Evolutionary conservation across 176 grass and related monocot species (phyloP).

Genomic region (Carex kokanica): DNA sequence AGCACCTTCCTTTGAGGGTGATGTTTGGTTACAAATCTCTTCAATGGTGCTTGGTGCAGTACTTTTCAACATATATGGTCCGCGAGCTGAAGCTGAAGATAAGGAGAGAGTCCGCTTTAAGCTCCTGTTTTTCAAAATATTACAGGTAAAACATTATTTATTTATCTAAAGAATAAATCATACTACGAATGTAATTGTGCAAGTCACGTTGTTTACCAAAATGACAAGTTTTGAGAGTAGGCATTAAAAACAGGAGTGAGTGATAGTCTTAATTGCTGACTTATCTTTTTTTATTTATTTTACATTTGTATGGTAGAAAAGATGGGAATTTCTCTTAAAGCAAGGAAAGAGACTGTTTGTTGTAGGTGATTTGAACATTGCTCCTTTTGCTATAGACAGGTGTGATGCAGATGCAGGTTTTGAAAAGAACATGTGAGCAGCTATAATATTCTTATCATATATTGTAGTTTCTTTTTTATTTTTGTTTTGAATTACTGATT

Average conservation of each 20-base stretch:
- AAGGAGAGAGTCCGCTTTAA: conserved; percentile 74
- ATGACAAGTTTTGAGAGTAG: not conserved
- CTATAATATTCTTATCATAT: conserved; percentile 1
- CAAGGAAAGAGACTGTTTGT: conserved; percentile 81
- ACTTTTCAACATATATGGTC: conserved; percentile 96
- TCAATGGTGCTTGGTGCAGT: conserved; percentile 39
- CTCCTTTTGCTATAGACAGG: conserved; percentile 83
- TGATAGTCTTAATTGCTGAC: conserved; percentile 3
- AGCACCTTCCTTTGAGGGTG: not conserved
- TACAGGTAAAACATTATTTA: conserved; percentile 50
- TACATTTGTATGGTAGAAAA: conserved; percentile 56
- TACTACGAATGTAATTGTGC: not conserved
- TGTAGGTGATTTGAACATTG: conserved; percentile 97
- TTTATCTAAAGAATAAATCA: not conserved
- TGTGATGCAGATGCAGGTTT: conserved; percentile 76
- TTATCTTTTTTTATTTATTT: conserved; percentile 7
- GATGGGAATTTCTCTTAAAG: conserved; percentile 63
- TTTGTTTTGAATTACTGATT: not conserved
- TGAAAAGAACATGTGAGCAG: conserved; percentile 84
- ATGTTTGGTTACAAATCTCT: conserved; percentile 9
- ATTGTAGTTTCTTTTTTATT: not conserved
- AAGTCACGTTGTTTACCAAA: not conserved
- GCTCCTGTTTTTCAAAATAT: conserved; percentile 77
- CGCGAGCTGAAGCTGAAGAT: conserved; percentile 71
- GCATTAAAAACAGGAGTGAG: conserved; percentile 10